Evolutionary conservation across 805 yeast species (phyloP).

Genomic region (Starmera quercuum): DNA sequence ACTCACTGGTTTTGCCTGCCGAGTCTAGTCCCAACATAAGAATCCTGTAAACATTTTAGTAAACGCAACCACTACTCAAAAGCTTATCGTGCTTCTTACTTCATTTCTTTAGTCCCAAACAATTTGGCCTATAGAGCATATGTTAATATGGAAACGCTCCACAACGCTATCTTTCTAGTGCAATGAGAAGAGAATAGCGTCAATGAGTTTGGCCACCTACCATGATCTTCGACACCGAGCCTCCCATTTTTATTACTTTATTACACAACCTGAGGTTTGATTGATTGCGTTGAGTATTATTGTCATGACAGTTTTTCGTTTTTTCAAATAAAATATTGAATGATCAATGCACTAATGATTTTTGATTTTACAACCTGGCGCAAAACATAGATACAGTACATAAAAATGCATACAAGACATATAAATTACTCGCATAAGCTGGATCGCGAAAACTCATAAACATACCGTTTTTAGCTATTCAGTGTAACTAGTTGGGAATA

Average conservation of each 20-base stretch:
- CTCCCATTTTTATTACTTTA: slow-evolving; percentile 20
- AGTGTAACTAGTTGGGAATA: slow-evolving; percentile 72
- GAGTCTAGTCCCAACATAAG: slow-evolving; percentile 90
- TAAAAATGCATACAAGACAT: too few relatives aligned
- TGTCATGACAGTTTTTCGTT: too few relatives aligned
- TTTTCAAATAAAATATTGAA: too few relatives aligned
- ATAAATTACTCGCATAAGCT: too few relatives aligned
- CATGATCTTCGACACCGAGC: slow-evolving; percentile 24
- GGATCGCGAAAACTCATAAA: too few relatives aligned
- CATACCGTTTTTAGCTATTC: slow-evolving; percentile 5
- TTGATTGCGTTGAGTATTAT: too few relatives aligned
- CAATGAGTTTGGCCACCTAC: too few relatives aligned
- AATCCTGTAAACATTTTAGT: slow-evolving; percentile 32
- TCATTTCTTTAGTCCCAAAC: slow-evolving; percentile 47
- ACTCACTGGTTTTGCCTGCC: slow-evolving; percentile 71
- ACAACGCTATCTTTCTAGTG: not conserved
- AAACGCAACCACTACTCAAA: too few relatives aligned
- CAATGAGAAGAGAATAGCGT: not conserved
- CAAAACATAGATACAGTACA: too few relatives aligned
- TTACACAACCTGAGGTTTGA: not conserved
- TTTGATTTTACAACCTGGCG: too few relatives aligned
- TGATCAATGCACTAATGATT: too few relatives aligned
- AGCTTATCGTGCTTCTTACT: too few relatives aligned
- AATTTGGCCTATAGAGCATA: slow-evolving; percentile 29
- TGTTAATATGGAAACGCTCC: not conserved